Evolutionary conservation across 768 basidiomycete species (phyloP).

Genomic region (Suillus cothurnatus): DNA sequence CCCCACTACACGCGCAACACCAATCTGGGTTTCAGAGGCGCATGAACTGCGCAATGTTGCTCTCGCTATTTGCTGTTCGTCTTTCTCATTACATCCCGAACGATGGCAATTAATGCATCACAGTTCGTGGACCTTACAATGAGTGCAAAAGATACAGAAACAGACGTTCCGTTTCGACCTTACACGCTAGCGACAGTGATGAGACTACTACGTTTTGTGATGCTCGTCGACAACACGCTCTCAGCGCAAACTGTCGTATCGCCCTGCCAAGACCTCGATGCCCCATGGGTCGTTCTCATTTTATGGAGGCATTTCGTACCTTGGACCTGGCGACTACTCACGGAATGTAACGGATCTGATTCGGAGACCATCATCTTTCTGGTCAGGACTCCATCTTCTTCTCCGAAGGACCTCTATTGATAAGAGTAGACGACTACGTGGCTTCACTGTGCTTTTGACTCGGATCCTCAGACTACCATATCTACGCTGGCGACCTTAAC

Average conservation of each 20-base stretch:
- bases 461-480: neutral
- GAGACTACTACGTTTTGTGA: constrained; percentile 43
- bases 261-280: constrained; percentile 36
- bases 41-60: constrained; percentile 35
- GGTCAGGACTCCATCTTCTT: constrained; percentile 37
- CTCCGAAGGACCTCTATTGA: constrained; percentile 7
- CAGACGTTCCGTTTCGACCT: constrained; percentile 42
- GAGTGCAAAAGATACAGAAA: neutral
- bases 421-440: constrained; percentile 51
- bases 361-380: constrained; percentile 50
- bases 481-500: neutral
- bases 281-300: constrained; percentile 53
- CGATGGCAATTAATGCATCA: neutral
- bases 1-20: constrained; percentile 1
- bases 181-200: constrained; percentile 47
- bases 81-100: neutral
- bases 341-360: constrained; percentile 51
- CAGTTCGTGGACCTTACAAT: constrained; percentile 26
- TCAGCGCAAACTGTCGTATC: constrained; percentile 10
- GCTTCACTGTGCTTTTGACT: constrained; percentile 40
- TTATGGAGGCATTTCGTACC: constrained; percentile 56
- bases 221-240: constrained; percentile 31
- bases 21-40: constrained; percentile 24
- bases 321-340: constrained; percentile 71
- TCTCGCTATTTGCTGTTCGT: constrained; percentile 41